Evolutionary conservation across 2,329 filamentous ascomycete genomes (phyloP), one percentile per base, ranked within the genome.

Genomic region (Phyllosticta citribraziliensis): DNA sequence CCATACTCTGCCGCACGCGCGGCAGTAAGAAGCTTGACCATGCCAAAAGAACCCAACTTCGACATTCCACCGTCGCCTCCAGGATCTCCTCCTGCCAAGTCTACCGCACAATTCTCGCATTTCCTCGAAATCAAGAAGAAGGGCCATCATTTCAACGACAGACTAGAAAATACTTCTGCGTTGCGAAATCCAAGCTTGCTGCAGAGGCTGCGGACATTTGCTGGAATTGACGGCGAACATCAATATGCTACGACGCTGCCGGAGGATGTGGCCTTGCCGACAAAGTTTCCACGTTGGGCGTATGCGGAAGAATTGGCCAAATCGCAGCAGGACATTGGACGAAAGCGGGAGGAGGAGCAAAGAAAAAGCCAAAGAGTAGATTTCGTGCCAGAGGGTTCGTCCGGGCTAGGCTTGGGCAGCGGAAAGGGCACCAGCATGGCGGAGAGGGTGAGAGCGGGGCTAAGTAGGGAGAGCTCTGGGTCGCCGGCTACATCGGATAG

Each of bases 121-220:
- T 93, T 94, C 66, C 81, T 93, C 0, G 79, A 84, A 54, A 80
- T 93, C n/a, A 94, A 94, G 75, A 85, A 84, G 68, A 84, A 87
- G 64, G 86, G 86, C 4, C 79, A 86, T 17, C 89, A 94, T 73
- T 93, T 93, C 79, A 92, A 94, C 71, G 79, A 84, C 67, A 86
- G 88, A 64, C 77, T 94, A 9, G 83, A 87, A 40, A 80, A 81
- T 62, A 88, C 86, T 0, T 75, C 82, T 0, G 84, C 87, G 8
- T 76, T 92, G 62, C 82, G 83, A 57, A 93, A 93, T 69, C 89
- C 89, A 2, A 83, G 82, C 52, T 76, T 92, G 58, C 82, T 85
- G 73, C 84, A 88, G 64, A 91, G 89, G 74, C 78, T 93, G 60
- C 80, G 91, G 76, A 80, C 78, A 24, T 92, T 90, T 74, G 85